These are phyloP conservation scores for Plasmodium berghei DNA, from an alignment of 169 alveolate species.

Conservation along the genomic window DNA sequence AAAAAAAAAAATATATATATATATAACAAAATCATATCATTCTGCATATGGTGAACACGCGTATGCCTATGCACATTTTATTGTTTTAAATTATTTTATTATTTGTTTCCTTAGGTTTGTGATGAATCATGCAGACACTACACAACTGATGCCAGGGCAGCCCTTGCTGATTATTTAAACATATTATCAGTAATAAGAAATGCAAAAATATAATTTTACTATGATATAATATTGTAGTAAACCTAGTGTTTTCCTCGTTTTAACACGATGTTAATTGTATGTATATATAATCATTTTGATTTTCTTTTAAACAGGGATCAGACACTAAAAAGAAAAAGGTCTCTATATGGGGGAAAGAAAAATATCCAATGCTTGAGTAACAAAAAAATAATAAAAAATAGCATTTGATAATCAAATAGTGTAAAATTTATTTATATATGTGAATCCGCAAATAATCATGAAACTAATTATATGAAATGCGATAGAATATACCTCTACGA, in stretches of 20 bases:
- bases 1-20: not conserved
- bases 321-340: conserved; percentile 51
- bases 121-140: conserved; percentile 70
- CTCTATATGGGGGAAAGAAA: conserved; percentile 72
- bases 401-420: not conserved
- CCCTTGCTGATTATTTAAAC: conserved; percentile 62
- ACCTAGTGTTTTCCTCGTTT: not conserved
- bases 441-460: not conserved
- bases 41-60: not conserved
- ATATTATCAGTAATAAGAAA: conserved; percentile 58
- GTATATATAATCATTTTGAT: not conserved
- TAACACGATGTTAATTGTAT: not conserved
- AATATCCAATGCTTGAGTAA: conserved; percentile 72
- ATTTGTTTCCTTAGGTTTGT: conserved; percentile 18
- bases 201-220: not conserved
- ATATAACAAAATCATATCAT: not conserved
- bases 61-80: not conserved
- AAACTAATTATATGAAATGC: no score
- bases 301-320: conserved; percentile 22
- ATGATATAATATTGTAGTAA: not conserved
- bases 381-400: conserved; percentile 2
- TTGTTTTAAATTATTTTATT: not conserved
- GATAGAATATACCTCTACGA: not conserved
- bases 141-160: conserved; percentile 71
- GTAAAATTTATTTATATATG: not conserved